These are phyloP conservation scores for Eragrostis curvula DNA, from an alignment of 176 grass and related monocot genomes.

Conservation along the genomic window DNA sequence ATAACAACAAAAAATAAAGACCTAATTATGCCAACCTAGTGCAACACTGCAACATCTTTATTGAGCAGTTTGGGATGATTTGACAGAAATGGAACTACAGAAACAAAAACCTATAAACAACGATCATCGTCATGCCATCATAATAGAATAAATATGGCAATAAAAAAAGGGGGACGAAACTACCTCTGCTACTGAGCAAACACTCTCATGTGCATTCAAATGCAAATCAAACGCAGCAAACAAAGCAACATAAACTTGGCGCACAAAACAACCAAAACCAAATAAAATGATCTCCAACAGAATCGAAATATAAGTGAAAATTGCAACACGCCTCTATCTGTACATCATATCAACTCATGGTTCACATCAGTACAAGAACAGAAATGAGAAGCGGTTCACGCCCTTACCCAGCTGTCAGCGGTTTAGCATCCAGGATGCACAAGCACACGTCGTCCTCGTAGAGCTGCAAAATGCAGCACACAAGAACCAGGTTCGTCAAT, in stretches of 20 bases:
- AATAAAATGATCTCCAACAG: background rate
- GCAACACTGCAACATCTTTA: background rate
- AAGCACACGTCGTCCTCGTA: slow-evolving; percentile 90
- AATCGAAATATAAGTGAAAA: background rate
- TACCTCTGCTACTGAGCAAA: background rate
- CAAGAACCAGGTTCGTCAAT: slow-evolving; percentile 21
- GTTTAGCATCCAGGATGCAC: slow-evolving; percentile 84
- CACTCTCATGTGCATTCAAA: background rate
- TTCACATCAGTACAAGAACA: background rate
- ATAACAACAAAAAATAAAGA: background rate
- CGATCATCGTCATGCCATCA: background rate
- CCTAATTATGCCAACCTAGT: background rate
- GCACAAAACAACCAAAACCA: background rate
- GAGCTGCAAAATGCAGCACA: slow-evolving; percentile 57
- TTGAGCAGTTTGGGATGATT: background rate
- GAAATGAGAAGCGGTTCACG: background rate
- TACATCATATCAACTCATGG: background rate
- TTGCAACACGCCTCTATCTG: background rate
- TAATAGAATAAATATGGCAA: background rate
- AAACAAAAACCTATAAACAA: background rate
- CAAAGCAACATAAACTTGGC: background rate
- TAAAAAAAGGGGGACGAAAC: background rate
- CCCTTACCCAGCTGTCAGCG: slow-evolving; percentile 67
- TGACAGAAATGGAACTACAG: background rate
- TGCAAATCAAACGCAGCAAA: slow-evolving; percentile 4